These are phyloP conservation scores for Septoria linicola DNA, from an alignment of 2,329 filamentous ascomycete species.

Conservation along the genomic window DNA sequence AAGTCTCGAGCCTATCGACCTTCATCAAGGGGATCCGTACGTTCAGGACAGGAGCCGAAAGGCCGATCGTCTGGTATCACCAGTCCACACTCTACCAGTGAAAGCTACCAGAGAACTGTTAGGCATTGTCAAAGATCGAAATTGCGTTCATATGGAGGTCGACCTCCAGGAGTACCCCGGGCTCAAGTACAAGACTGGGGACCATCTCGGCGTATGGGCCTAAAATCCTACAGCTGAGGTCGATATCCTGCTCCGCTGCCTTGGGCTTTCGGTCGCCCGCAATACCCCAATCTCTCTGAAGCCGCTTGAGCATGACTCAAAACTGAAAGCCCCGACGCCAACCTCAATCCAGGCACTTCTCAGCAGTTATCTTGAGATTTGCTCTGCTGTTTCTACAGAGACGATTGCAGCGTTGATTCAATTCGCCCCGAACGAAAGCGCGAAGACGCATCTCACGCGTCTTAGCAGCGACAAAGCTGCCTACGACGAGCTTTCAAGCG, in stretches of 20 bases:
- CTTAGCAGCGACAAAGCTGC: conserved; percentile 38
- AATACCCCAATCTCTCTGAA: conserved; percentile 32
- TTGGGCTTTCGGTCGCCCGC: conserved; percentile 31
- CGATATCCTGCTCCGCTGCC: conserved; percentile 34
- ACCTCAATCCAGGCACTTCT: conserved; percentile 44
- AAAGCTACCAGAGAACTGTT: conserved; percentile 40
- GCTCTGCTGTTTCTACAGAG: conserved; percentile 44
- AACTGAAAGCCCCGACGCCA: conserved; percentile 40
- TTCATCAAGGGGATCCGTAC: conserved; percentile 34
- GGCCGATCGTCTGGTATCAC: conserved; percentile 34
- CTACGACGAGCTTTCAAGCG: conserved; percentile 36
- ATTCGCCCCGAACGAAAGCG: conserved; percentile 41
- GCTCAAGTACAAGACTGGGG: conserved; percentile 46
- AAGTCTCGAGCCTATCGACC: conserved; percentile 29
- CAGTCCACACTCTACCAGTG: conserved; percentile 37
- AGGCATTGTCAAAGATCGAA: conserved; percentile 36
- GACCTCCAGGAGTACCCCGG: conserved; percentile 40
- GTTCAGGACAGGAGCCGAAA: conserved; percentile 20
- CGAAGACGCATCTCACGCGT: conserved; percentile 34
- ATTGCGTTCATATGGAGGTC: conserved; percentile 45
- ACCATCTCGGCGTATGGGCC: conserved; percentile 46
- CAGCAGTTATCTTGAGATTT: conserved; percentile 50
- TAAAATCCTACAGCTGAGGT: conserved; percentile 43
- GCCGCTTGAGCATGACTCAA: conserved; percentile 34
- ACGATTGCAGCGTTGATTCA: conserved; percentile 40